Evolutionary conservation across 345 rosid species (phyloP), one percentile per base, ranked within the genome.

Genomic region (Crucihimalaya himalaica): DNA sequence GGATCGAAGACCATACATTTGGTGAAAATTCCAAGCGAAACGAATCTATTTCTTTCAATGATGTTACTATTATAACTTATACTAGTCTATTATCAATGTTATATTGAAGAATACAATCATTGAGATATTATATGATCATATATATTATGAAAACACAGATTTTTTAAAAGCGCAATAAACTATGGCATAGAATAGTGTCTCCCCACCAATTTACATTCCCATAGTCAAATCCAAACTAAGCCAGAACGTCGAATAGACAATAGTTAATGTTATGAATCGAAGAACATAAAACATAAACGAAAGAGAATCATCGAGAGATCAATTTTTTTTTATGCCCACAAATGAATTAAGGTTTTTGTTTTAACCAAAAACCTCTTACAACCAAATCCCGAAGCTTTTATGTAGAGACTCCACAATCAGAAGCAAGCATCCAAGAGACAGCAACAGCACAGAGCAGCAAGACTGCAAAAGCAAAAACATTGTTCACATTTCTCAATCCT

Each of bases 391-490:
- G 12, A 29, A 31, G 9, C 13, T 53, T 43, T 48, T 9, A 43
- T 8, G 5, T 11, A 31, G 42, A 31, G 54, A 29, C 55, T 32
- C 63, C 67, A 66, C 51, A 50, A 15, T 85, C 83, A 85, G 81
- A 85, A 81, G 73, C 83, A 80, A 18, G 63, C 74, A 47, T 80
- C 80, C 73, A 77, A 42, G n/a, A 77, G 72, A 65, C 81, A 77
- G 59, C 79, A 75, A 71, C 83, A 67, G 39, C 77, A 74, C 18
- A 71, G 64, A 53, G 76, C 89, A 71, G 86, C 85, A 78, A 83
- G 79, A 70, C 89, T 85, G 83, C 70, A 81, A 11, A n/a, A 57
- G 14, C 0, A 3, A 39, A 48, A 61, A 9, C 11, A 52, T 51
- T 16, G 11, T 54, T 25, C 19, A 56, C n/a, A 63, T n/a, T 31